Base-by-base conservation (phyloP, 2,329 filamentous ascomycete species). In the Aspergillus sp. region DNA sequence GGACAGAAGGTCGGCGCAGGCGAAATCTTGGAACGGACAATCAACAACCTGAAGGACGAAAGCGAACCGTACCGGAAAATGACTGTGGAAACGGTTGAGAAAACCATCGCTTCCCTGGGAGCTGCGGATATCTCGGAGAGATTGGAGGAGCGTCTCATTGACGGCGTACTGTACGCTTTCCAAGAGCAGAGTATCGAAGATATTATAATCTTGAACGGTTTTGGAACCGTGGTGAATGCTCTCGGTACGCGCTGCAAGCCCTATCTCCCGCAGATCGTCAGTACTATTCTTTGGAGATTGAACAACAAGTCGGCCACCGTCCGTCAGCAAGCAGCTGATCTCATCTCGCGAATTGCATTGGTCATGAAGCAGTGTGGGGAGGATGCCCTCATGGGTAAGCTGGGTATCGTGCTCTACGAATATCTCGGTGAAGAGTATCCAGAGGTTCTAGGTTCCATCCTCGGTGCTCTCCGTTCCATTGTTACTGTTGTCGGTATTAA, bases 361-460 rank as follows among this genome's bases (percentile, higher is more conserved):
- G 93, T 98, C 51, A 98, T 99, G 93, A 96, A 96, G 79, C 93
- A 98, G 77, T 99, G 95, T 71, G 93, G 92, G 51, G 93, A 99
- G 74, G 95, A 99, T 75, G 90, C 90, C 1, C 83, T 98, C 52
- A 95, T 99, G 87, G 92, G 92, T 67, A 97, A 97, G 77, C 86
- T 99, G 37, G 91, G 93, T 66, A 84, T 96, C 56, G 93, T 97
- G 11, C 84, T 99, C 21, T 99, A 99, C 80, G 95, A 99, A 77
- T 98, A 98, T 71, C 86, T 99, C 0, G 95, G 95, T 75, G 95
- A 99, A 79, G 95, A 99, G 74, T 99, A 99, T 70, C 95, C 95
- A 1, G 95, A 99, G 75, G 95, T 99, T 23, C 85, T 99, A 11
- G 95, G 95, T 59, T 98, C 93, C 3, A 99, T 99, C 67, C 84